Conservation (phyloP, 2,329 filamentous ascomycete species). For the Ophiostoma perfectum region DNA sequence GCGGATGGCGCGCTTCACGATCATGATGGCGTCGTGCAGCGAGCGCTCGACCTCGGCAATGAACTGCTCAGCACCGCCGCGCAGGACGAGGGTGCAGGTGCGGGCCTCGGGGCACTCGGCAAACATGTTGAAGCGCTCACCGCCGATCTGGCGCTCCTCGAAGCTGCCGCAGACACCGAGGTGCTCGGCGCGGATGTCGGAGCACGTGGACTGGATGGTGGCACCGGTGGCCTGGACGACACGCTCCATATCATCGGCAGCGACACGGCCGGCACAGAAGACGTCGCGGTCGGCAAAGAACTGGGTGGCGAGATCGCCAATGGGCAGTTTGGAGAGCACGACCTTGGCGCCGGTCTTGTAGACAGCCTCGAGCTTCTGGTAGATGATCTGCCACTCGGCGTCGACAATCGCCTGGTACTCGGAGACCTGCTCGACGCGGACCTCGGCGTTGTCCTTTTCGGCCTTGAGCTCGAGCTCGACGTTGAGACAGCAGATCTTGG, state of each 20-base stretch:
- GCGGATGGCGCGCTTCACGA: slow-evolving; percentile 95
- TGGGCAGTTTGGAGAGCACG: slow-evolving; percentile 92
- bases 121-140: slow-evolving; percentile 98
- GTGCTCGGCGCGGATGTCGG: slow-evolving; percentile 83
- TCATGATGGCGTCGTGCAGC: slow-evolving; percentile 99
- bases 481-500: slow-evolving; percentile 95
- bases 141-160: slow-evolving; percentile 94
- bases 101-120: slow-evolving; percentile 92
- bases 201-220: slow-evolving; percentile 90
- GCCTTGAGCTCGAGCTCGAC: slow-evolving; percentile 98
- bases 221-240: slow-evolving; percentile 93
- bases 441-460: slow-evolving; percentile 98
- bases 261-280: slow-evolving; percentile 93
- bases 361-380: slow-evolving; percentile 95
- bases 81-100: slow-evolving; percentile 92
- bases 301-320: slow-evolving; percentile 95
- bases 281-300: slow-evolving; percentile 97
- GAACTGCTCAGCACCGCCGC: slow-evolving; percentile 96
- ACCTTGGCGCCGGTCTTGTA: slow-evolving; percentile 95
- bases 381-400: slow-evolving; percentile 99
- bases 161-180: slow-evolving; percentile 86
- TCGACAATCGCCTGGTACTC: slow-evolving; percentile 99
- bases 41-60: slow-evolving; percentile 98
- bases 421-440: slow-evolving; percentile 94
- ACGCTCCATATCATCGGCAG: slow-evolving; percentile 88